Base-by-base conservation (phyloP, 169 alveolate genomes). In the Cryptosporidium canis region DNA sequence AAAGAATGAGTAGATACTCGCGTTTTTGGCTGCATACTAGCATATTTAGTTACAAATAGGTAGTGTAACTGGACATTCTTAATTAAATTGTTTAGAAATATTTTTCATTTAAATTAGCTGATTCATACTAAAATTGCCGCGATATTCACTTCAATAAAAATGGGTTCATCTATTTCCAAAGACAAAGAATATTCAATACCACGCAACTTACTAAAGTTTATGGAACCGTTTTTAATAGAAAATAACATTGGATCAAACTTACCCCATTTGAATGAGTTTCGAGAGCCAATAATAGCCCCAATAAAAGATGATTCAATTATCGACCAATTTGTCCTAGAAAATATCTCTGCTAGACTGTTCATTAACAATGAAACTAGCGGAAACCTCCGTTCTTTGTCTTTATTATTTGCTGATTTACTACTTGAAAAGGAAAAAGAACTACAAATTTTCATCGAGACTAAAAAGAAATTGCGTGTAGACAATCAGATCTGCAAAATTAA, bases 131-230 rank as follows among this genome's bases (percentile, higher is more conserved):
- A 5, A 6, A 16, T 61, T 77, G 33, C 65, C 71, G 51, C 44
- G 37, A 27, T 31, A 48, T 47, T 51, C 63, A 51, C 18, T 58
- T 56, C 9, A 77, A 41, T 63, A 56, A 77, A 21, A 37, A 77
- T 77, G 87, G 87, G 87, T 35, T 41, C 43, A 35, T 77, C 87
- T 18, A 77, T 77, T 58, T 77, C 87, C 33, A 77, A 77, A 39
- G 87, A 77, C 29, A 43, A 48, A n/a, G 51, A 39, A n/a, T 16
- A 11, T 37, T 41, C 45, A 2, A 7, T 45, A 37, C 45, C 51
- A 51, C 14, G 39, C 3, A 39, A 58, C 21, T 35, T 16, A 2
- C 27, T 77, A 1, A 77, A 35, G 31, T 37, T 77, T 39, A 55
- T 77, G 37, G 58, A 77, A n/a, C 66, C 77, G n/a, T 66, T 77